Evolutionary conservation across 2,329 filamentous ascomycete genomes (phyloP), one percentile per base, ranked within the genome.

Genomic region (Monosporascus sp.): DNA sequence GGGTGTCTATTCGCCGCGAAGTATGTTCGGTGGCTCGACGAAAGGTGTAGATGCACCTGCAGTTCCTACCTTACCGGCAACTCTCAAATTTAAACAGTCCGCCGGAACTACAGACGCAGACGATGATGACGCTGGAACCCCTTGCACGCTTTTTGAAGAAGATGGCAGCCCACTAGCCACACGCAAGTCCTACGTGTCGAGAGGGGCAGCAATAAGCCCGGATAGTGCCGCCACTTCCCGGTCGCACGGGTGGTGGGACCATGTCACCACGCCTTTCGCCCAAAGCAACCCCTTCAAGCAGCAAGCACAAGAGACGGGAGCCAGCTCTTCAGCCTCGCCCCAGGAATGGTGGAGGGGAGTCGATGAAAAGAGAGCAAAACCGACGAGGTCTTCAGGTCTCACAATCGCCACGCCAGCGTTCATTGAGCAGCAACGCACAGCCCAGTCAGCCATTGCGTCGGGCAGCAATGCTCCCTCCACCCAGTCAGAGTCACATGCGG

Each of bases 231-330:
- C 75, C 43, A 78, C 81, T 11, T 46, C 43, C 22, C 78, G 77
- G 52, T 86, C 85, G 25, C 77, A 78, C 55, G 88, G 88, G 20
- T 91, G 88, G 87, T 91, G 88, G 88, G 88, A 89, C 61, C 78
- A 88, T 58, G 82, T 91, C 52, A 85, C 81, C 7, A 88, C 87
- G 1, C 88, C 88, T 0, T 90, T 90, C 62, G 61, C 70, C 17
- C 75, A 75, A 76, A 37, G 58, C 73, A 75, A 72, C 37, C 72
- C 76, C 38, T 67, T 71, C 35, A 68, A 66, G 31, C 68, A 70
- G 18, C 50, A 25, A 68, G 62, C 54, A 55, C 64, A 25, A 65
- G 61, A 38, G 44, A 31, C 45, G 3, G 47, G 47, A 4, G 25
- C 53, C 46, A 53, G 48, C 31, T 35, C 54, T 31, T 48, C 55